A percentile compares a stretch with the other conserved stretches of the same genome.
These are phyloP conservation scores for Hamamelis virginiana DNA, from an alignment of 164 flowering plant species.

Conservation along the genomic window DNA sequence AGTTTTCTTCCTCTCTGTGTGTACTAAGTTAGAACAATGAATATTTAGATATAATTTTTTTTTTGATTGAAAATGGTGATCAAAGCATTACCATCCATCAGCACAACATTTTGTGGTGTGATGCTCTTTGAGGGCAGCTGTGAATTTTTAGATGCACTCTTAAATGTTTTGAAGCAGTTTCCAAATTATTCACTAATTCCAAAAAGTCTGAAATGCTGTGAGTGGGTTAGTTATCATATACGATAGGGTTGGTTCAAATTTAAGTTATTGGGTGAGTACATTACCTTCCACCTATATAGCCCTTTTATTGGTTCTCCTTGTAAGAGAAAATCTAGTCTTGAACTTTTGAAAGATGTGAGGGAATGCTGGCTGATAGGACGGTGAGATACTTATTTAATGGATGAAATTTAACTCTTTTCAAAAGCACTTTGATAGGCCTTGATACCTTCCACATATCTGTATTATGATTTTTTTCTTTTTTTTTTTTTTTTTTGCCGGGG, in stretches of 20 bases:
- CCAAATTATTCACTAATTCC: background rate
- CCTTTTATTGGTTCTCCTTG: background rate
- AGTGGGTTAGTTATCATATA: background rate
- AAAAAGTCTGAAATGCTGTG: background rate
- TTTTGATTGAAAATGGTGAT: background rate
- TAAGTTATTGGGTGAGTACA: background rate
- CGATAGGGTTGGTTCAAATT: background rate
- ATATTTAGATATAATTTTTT: background rate
- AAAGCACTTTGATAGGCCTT: too few species aligned
- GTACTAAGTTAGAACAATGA: background rate
- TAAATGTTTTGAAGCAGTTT: background rate
- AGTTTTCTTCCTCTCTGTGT: background rate
- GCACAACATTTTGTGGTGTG: background rate
- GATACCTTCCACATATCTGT: too few species aligned
- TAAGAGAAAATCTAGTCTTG: background rate
- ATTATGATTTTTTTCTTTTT: too few species aligned
- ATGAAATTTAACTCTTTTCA: background rate
- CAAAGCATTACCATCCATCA: background rate
- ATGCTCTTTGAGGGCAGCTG: background rate
- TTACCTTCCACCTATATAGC: background rate
- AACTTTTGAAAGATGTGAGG: too few species aligned
- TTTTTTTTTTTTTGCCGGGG: too few species aligned
- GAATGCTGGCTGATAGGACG: too few species aligned
- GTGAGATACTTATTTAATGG: too few species aligned
- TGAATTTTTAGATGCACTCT: background rate